phyloP scores from a whole-genome alignment of 2,329 filamentous ascomycete genomes.

The Alternaria brassicicola region DNA sequence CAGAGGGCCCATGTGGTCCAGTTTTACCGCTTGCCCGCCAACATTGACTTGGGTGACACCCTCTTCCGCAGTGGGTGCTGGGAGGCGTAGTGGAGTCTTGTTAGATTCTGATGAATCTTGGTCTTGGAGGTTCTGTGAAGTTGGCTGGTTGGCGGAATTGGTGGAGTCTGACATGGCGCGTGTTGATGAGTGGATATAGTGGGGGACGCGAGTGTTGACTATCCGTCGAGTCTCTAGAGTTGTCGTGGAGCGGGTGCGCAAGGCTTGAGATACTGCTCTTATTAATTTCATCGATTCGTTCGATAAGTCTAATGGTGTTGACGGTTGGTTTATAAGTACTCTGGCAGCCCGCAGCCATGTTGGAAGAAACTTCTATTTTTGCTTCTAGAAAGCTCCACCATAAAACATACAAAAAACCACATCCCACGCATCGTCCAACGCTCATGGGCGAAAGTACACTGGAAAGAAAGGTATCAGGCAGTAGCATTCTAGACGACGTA shows the following conservation, averaged over 20 bases:
- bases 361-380: neutral
- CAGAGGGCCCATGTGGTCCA: conserved; percentile 74
- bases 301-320: neutral
- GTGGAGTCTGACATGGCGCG: conserved; percentile 1
- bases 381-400: conserved; percentile 2
- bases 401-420: neutral
- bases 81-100: conserved; percentile 9
- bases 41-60: conserved; percentile 36
- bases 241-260: neutral
- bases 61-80: neutral
- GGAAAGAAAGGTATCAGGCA: neutral
- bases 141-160: neutral
- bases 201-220: neutral
- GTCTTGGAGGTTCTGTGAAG: neutral
- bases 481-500: neutral
- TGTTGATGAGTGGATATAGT: neutral
- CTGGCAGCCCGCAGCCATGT: neutral
- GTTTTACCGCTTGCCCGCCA: conserved; percentile 53
- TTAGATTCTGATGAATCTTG: neutral
- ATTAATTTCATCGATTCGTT: neutral
- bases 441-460: neutral
- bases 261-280: neutral
- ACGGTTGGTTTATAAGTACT: neutral
- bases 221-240: neutral
- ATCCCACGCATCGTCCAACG: neutral